Conservation (phyloP, 208 protist genomes). For the Trypanosomatidae sp. region DNA sequence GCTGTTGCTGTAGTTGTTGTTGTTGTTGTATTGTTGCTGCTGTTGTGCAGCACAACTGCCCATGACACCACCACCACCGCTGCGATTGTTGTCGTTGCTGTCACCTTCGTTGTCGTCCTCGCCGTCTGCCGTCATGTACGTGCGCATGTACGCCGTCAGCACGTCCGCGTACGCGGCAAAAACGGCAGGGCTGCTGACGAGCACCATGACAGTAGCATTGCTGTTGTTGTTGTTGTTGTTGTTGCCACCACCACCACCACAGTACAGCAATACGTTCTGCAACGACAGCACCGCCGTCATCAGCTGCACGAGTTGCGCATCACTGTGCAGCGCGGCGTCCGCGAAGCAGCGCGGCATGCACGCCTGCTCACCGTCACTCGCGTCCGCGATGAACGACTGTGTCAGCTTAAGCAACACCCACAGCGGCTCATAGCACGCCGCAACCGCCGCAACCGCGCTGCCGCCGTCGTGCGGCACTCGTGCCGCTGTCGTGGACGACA, state of each 20-base stretch:
- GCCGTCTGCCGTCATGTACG: constrained; percentile 34
- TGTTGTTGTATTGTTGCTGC: too few species aligned
- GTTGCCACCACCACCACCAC: not conserved
- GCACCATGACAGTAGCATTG: not conserved
- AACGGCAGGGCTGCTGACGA: constrained; percentile 33
- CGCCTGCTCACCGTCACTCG: constrained; percentile 49
- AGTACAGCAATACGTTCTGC: constrained; percentile 10
- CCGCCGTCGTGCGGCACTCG: too few species aligned
- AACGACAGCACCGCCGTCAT: constrained; percentile 11
- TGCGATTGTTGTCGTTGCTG: too few species aligned
- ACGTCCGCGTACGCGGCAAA: constrained; percentile 37
- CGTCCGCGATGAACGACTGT: constrained; percentile 47
- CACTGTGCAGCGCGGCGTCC: constrained; percentile 4
- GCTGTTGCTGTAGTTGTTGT: too few species aligned
- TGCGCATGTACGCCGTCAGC: constrained; percentile 23
- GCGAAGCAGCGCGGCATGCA: constrained; percentile 60
- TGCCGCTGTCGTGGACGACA: too few species aligned
- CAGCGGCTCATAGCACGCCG: constrained; percentile 18
- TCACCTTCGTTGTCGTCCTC: too few species aligned
- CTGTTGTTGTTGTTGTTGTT: not conserved
- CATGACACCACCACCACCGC: too few species aligned
- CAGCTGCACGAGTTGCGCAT: constrained; percentile 10
- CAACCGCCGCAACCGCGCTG: not conserved
- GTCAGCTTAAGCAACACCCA: constrained; percentile 51
- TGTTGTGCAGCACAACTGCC: too few species aligned